Percentiles rank a stretch among this genome's conserved stretches.
Conservation (phyloP, 345 rosid species). For the Salix viminalis region DNA sequence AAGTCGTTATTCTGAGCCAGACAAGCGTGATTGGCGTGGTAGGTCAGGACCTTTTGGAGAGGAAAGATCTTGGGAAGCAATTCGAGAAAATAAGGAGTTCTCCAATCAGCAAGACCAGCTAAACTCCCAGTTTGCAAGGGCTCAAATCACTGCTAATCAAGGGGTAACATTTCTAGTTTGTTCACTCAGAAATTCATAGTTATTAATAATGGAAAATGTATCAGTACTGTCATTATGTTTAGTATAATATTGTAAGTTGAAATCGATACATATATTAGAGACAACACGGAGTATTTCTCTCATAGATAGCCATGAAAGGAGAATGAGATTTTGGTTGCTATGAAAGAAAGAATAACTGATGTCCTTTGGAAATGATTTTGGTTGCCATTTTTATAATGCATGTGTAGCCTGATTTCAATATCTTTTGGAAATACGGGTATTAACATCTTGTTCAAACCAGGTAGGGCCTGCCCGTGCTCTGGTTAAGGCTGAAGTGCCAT, state of each 20-base stretch:
- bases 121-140: conserved; percentile 36
- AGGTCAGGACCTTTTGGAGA: conserved; percentile 59
- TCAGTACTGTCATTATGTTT: neutral
- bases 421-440: neutral
- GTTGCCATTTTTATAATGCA: neutral
- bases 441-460: conserved; percentile 31
- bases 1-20: conserved; percentile 64
- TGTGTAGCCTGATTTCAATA: neutral
- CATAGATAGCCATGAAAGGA: no score
- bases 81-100: conserved; percentile 20
- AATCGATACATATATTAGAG: no score
- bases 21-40: conserved; percentile 78
- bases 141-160: conserved; percentile 44
- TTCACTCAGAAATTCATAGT: neutral
- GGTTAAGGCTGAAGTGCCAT: conserved; percentile 79
- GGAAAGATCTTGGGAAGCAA: conserved; percentile 53
- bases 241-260: no score
- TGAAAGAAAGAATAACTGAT: no score
- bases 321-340: no score
- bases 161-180: conserved; percentile 24
- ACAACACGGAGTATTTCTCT: no score
- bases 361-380: neutral
- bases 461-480: conserved; percentile 59
- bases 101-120: conserved; percentile 40
- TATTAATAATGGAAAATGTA: neutral